Evolutionary conservation across 805 yeast genomes (phyloP).

Genomic region (Myxozyma melibiosi): DNA sequence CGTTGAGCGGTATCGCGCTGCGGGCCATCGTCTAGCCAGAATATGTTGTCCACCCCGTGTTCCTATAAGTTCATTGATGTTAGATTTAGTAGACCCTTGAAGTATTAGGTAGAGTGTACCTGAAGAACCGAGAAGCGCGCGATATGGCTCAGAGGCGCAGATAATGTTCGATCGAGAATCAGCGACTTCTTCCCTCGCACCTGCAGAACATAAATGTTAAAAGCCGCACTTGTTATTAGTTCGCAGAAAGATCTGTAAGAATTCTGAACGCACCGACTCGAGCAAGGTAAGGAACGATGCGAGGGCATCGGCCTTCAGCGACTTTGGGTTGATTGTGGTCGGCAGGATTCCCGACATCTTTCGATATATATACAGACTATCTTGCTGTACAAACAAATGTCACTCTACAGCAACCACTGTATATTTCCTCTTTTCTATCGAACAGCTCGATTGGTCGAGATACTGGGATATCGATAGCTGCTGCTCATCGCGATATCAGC

Average conservation of each 20-base stretch:
- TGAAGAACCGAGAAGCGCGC: slow-evolving; percentile 59
- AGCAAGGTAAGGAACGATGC: slow-evolving; percentile 36
- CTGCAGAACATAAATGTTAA: slow-evolving; percentile 8
- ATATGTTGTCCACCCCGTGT: slow-evolving; percentile 52
- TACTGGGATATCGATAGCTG: too few species aligned
- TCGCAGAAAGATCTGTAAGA: not conserved
- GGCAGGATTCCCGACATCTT: slow-evolving; percentile 12
- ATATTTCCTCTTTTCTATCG: too few species aligned
- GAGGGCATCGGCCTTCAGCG: slow-evolving; percentile 29
- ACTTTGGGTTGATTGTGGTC: slow-evolving; percentile 22
- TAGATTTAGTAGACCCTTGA: not conserved
- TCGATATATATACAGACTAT: not conserved
- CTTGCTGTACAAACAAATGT: too few species aligned
- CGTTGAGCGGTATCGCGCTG: slow-evolving; percentile 26
- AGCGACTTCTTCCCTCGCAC: slow-evolving; percentile 40
- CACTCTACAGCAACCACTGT: too few species aligned
- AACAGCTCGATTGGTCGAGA: too few species aligned
- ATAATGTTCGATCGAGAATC: slow-evolving; percentile 51
- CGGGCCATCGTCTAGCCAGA: slow-evolving; percentile 48
- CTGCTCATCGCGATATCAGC: too few species aligned
- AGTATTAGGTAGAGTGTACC: slow-evolving; percentile 23
- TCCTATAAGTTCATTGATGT: slow-evolving; percentile 24
- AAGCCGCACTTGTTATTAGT: not conserved
- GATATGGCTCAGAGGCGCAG: slow-evolving; percentile 55
- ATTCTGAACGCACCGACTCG: slow-evolving; percentile 35